Conservation (phyloP, 2,329 filamentous ascomycete genomes). For the Mariannaea elegans region DNA sequence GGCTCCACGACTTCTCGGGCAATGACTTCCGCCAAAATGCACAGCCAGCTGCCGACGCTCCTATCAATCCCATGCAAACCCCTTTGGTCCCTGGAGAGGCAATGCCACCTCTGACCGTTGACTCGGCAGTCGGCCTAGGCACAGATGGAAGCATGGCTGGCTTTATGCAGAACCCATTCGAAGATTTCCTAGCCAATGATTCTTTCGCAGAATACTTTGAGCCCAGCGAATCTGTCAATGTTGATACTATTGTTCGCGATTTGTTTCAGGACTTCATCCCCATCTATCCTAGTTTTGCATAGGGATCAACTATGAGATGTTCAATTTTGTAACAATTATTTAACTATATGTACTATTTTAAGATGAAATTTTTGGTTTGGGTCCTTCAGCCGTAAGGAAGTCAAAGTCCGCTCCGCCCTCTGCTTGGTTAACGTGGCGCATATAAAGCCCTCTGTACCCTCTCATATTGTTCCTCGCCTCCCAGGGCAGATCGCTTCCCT, state of each 20-base stretch:
- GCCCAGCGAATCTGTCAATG: slow-evolving; percentile 40
- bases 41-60: not conserved
- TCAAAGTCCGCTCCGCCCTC: slow-evolving; percentile 69
- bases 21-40: not conserved
- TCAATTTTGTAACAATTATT: not conserved
- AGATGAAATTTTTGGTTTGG: not conserved
- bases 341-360: no score
- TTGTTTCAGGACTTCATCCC: slow-evolving; percentile 51
- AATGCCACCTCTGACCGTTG: not conserved
- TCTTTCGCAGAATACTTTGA: slow-evolving; percentile 42
- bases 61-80: not conserved
- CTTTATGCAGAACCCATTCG: slow-evolving; percentile 33
- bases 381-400: slow-evolving; percentile 62
- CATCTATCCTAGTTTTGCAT: slow-evolving; percentile 30
- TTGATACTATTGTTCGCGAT: slow-evolving; percentile 46
- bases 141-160: slow-evolving; percentile 3
- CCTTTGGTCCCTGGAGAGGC: slow-evolving; percentile 7
- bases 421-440: slow-evolving; percentile 67
- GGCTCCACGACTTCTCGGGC: slow-evolving; percentile 31
- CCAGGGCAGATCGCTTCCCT: slow-evolving; percentile 45
- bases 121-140: not conserved
- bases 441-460: slow-evolving; percentile 68
- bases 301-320: not conserved
- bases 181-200: slow-evolving; percentile 36
- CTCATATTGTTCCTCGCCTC: slow-evolving; percentile 51